phyloP scores from a whole-genome alignment of 2,329 filamentous ascomycete genomes.

The Sporothrix brunneoviolacea region DNA sequence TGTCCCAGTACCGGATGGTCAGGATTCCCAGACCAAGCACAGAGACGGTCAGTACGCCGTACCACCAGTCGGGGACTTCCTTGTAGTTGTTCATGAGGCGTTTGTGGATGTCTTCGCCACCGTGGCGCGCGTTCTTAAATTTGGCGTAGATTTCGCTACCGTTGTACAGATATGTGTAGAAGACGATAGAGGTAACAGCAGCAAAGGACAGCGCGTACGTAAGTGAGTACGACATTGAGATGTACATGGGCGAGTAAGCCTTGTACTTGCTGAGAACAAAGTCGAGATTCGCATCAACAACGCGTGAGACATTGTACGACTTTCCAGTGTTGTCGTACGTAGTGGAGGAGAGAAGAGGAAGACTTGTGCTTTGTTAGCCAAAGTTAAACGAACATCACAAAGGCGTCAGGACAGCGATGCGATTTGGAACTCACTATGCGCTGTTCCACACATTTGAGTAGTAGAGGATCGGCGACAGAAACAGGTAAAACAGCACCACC shows the following conservation, averaged over 20 bases:
- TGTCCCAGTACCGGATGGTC: conserved; percentile 25
- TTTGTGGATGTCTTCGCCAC: conserved; percentile 34
- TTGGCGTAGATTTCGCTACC: conserved; percentile 44
- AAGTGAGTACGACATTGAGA: conserved; percentile 42
- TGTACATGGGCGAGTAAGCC: conserved; percentile 45
- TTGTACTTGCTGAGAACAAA: conserved; percentile 42
- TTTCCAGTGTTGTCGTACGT: conserved; percentile 44
- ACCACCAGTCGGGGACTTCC: conserved; percentile 41
- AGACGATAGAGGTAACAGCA: conserved; percentile 46
- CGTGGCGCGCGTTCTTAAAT: conserved; percentile 29
- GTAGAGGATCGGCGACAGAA: conserved; percentile 51
- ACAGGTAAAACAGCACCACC: conserved; percentile 48
- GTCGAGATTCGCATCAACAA: conserved; percentile 37
- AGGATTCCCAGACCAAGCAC: conserved; percentile 26
- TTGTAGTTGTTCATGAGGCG: conserved; percentile 39
- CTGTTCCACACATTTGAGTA: conserved; percentile 54
- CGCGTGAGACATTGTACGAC: conserved; percentile 40
- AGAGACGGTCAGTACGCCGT: conserved; percentile 18
- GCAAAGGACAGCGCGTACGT: conserved; percentile 52
- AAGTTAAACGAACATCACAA: too few relatives aligned
- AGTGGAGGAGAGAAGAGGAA: conserved; percentile 47
- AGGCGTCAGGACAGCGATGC: not conserved
- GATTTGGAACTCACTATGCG: conserved; percentile 26
- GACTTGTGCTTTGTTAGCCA: conserved; percentile 10
- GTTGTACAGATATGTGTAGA: conserved; percentile 46